Evolutionary conservation across 1,139 yeast genomes (phyloP).

Genomic region (Taphrina populina): DNA sequence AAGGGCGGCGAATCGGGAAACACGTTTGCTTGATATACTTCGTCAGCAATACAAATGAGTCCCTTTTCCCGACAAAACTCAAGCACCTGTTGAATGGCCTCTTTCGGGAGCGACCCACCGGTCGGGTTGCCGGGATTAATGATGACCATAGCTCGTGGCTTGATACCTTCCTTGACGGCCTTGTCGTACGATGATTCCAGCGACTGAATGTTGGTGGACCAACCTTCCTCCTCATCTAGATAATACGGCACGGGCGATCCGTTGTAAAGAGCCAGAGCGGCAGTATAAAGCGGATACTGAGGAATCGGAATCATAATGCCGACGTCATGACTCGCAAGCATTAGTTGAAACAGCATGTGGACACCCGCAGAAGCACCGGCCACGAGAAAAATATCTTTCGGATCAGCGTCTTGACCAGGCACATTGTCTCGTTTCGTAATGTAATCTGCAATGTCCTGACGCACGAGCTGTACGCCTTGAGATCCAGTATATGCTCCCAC

Average conservation of each 20-base stretch:
- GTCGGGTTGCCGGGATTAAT: conserved; percentile 99
- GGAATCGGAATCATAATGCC: conserved; percentile 96
- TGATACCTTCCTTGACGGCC: conserved; percentile 56
- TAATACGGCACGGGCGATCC: conserved; percentile 85
- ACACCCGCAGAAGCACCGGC: conserved; percentile 96
- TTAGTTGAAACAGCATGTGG: conserved; percentile 65
- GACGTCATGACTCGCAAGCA: conserved; percentile 63
- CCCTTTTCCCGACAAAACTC: conserved; percentile 80
- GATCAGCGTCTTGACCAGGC: conserved; percentile 51
- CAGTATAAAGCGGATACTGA: conserved; percentile 94
- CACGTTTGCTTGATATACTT: conserved; percentile 91
- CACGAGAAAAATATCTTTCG: conserved; percentile 76
- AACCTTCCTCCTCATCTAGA: conserved; percentile 71
- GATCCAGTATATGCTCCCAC: conserved; percentile 94
- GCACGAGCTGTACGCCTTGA: conserved; percentile 72
- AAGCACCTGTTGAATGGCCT: conserved; percentile 68
- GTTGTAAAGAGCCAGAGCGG: conserved; percentile 77
- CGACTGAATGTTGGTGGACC: conserved; percentile 77
- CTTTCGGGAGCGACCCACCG: conserved; percentile 69
- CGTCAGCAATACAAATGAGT: conserved; percentile 90
- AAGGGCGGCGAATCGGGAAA: conserved; percentile 55
- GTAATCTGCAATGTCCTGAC: conserved; percentile 77
- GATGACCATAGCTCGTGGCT: conserved; percentile 78
- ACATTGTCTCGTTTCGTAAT: conserved; percentile 69
- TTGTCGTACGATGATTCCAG: conserved; percentile 59